Conservation (phyloP, 148 eudicot species). For the Hydrangea macrophylla region DNA sequence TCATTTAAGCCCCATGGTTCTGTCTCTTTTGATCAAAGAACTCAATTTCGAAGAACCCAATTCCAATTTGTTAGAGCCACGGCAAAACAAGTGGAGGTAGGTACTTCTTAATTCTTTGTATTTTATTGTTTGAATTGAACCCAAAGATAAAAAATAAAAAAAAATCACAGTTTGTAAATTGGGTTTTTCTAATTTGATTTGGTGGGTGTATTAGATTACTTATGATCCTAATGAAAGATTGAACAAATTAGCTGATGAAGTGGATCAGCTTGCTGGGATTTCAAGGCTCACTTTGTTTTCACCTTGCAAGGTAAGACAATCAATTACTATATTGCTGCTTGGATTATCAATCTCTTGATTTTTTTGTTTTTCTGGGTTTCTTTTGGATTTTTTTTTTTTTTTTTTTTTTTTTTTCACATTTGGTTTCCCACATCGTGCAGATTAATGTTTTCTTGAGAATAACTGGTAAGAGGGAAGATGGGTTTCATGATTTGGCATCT, state of each 20-base stretch:
- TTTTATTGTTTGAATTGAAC: not conserved
- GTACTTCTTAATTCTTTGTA: conserved; percentile 19
- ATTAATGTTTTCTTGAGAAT: conserved; percentile 94
- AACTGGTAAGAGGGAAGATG: conserved; percentile 88
- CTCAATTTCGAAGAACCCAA: conserved; percentile 31
- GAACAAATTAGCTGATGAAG: conserved; percentile 74
- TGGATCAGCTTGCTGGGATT: conserved; percentile 75
- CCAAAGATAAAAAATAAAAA: too few relatives aligned
- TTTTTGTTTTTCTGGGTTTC: conserved; percentile 1
- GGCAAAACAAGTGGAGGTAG: conserved; percentile 74
- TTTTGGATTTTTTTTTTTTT: not conserved
- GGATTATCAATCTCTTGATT: not conserved
- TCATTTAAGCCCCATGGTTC: conserved; percentile 31
- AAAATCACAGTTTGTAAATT: not conserved
- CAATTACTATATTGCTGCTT: not conserved
- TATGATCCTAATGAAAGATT: conserved; percentile 74
- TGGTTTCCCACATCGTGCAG: conserved; percentile 37
- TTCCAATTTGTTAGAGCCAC: conserved; percentile 52
- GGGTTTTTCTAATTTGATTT: not conserved
- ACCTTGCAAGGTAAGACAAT: conserved; percentile 82
- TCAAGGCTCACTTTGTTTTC: conserved; percentile 87
- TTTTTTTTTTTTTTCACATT: not conserved
- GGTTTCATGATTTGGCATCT: conserved; percentile 97
- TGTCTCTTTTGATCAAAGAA: conserved; percentile 19
- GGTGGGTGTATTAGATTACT: conserved; percentile 48